Evolutionary conservation across 164 flowering plant genomes (phyloP).

Genomic region (Vitis labrusca): DNA sequence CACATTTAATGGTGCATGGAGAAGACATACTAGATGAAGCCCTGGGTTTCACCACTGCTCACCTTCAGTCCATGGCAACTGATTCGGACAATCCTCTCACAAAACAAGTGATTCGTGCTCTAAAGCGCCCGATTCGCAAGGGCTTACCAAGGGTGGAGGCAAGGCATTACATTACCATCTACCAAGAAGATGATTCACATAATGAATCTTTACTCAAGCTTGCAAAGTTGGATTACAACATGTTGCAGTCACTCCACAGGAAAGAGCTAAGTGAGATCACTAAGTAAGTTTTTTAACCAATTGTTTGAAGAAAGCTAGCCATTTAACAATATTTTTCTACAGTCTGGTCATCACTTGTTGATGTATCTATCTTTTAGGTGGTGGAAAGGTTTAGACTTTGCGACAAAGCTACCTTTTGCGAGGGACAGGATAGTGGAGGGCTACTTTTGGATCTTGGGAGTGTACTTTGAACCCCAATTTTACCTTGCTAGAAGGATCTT

Average conservation of each 20-base stretch:
- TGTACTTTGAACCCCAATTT: too few species aligned
- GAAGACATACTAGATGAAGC: neutral
- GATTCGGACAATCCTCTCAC: neutral
- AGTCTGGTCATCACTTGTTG: too few species aligned
- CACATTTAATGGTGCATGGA: neutral
- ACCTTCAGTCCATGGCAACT: neutral
- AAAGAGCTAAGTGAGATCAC: neutral
- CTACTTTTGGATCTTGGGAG: too few species aligned
- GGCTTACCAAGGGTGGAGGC: too few species aligned
- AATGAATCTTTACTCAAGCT: neutral
- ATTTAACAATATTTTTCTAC: neutral
- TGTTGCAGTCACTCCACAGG: neutral
- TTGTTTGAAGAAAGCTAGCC: neutral
- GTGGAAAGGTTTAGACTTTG: too few species aligned
- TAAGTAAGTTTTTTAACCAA: neutral
- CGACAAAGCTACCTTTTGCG: too few species aligned
- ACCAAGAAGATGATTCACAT: neutral
- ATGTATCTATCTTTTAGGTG: too few species aligned
- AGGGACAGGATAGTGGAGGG: too few species aligned
- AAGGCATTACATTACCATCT: too few species aligned
- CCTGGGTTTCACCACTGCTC: neutral
- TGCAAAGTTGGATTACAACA: conserved; percentile 3
- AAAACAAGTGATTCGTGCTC: neutral
- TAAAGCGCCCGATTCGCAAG: neutral
- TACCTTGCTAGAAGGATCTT: too few species aligned